Evolutionary conservation across 1,284 basidiomycete species (phyloP), one percentile per base, ranked within the genome.

Genomic region (Cutaneotrichosporon sp.): DNA sequence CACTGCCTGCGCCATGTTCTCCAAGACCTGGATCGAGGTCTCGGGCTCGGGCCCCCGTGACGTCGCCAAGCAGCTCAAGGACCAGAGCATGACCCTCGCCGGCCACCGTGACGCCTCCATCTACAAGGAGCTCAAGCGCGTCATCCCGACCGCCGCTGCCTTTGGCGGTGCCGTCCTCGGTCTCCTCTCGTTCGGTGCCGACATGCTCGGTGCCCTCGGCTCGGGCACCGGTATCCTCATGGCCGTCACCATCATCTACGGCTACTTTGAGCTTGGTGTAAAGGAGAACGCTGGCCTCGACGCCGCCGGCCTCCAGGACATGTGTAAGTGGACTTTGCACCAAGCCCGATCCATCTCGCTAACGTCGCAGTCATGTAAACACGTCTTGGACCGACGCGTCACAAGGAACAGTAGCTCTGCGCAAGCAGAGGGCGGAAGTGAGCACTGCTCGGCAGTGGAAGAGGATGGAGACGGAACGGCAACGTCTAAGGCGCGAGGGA

Each of bases 11-110:
- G 94, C 94, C 13, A 80, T 97, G 64, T 97, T 98, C 81, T 93
- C 89, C 73, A 97, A 97, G 82, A 96, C 94, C 4, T 98, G 94
- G 94, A 97, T 98, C 67, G 94, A 97, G 70, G 91, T 97, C 36
- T 97, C 91, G 2, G 94, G 94, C 34, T 88, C 86, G 52, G 92
- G 94, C 15, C 94, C 94, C 15, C 80, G 94, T 49, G 94, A 98
- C 65, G 86, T 98, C 51, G 94, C 94, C 52, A 96, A 94, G 78
- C 93, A 98, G 76, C 84, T 98, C 70, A 97, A 97, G 80, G 94
- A 98, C 67, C 93, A 97, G 76, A 87, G 89, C 67, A 93, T 97
- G 88, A 94, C 97, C 53, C 94, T 97, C 84, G 92, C 93, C 21
- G 93, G 94, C 53, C 93, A 97, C 75, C 86, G 92, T 62, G 94